Conservation (phyloP, 1,139 yeast genomes). For the Yamadazyma dendronema region DNA sequence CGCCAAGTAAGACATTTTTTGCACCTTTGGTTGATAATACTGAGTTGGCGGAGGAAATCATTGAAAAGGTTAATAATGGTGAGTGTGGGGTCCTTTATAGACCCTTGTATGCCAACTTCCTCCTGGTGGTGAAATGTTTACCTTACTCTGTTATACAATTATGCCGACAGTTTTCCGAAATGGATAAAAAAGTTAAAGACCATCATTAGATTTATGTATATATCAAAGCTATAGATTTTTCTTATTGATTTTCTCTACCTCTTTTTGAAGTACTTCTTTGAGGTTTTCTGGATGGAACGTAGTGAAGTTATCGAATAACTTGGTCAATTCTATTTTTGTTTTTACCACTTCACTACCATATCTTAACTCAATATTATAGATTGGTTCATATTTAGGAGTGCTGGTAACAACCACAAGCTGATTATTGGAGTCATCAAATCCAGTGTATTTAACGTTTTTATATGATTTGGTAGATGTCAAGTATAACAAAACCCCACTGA, state of each 20-base stretch:
- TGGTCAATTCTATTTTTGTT: conserved; percentile 32
- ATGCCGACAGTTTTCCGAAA: conserved; percentile 50
- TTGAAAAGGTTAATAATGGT: conserved; percentile 42
- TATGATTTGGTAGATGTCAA: conserved; percentile 40
- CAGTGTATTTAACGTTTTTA: conserved; percentile 60
- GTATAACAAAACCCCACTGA: conserved; percentile 48
- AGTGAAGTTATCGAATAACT: conserved; percentile 49
- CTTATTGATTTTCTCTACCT: conserved; percentile 24
- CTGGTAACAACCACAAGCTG: conserved; percentile 38
- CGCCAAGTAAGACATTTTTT: conserved; percentile 54
- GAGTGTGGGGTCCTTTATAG: conserved; percentile 51
- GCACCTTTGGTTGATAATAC: conserved; percentile 59
- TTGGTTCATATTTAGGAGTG: conserved; percentile 45
- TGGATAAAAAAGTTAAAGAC: conserved; percentile 41
- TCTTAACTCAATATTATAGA: conserved; percentile 34
- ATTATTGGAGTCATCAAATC: conserved; percentile 37
- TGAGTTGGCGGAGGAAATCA: conserved; percentile 43
- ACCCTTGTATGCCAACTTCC: conserved; percentile 61
- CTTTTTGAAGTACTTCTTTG: conserved; percentile 25
- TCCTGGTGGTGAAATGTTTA: conserved; percentile 50
- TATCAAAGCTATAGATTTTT: conserved; percentile 13
- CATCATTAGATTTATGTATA: background rate
- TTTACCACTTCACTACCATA: conserved; percentile 25
- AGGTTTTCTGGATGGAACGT: conserved; percentile 43
- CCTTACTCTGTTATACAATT: conserved; percentile 49